Evolutionary conservation across 306 rosid genomes (phyloP), one percentile per base, ranked within the genome.

Genomic region (Begonia fuchsioides): DNA sequence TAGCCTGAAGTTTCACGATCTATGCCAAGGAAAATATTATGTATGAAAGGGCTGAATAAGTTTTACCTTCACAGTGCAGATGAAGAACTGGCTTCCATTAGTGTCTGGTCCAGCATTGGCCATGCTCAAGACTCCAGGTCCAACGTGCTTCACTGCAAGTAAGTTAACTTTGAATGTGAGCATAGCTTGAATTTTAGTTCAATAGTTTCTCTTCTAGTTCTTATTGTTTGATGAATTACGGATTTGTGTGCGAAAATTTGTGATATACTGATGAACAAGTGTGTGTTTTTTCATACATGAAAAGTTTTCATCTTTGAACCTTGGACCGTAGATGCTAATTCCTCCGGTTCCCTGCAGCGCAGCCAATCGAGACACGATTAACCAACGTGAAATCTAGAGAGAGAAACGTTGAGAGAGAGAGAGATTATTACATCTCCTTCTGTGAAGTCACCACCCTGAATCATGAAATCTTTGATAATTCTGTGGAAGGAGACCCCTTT

Each of bases 381-480:
- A 20, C 17, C 12, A 15, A 15, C 7, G 49, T 47, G 5, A 45
- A 38, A 32, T 32, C 53, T 9, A 20, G 12, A 47, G 32, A 45
- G 46, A 53, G 32, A 38, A 17, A 51, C 14, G 50, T 47, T 17
- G 47, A 39, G 44, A 59, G 35, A 39, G 39, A 60, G 39, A 56
- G 49, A 17, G 44, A 63, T 63, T n/a, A n/a, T n/a, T 60, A 84
- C 95, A 67, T 88, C 49, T 76, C 97, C 97, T 20, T 78, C 66
- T 12, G 90, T 81, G 71, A 88, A 88, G 67, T 88, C 97, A 58
- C 97, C 97, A 68, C 95, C 95, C 53, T 88, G 97, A 71, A 88
- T 81, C 97, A 88, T 88, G 65, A 88, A 84, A 49, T 81, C 95
- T 56, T 76, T 84, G 62, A 88, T 88, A 59, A 81, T 73, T 51